Evolutionary conservation across 495 filamentous ascomycete species (phyloP), one percentile per base, ranked within the genome.

Genomic region (Penicillium bovifimosum): DNA sequence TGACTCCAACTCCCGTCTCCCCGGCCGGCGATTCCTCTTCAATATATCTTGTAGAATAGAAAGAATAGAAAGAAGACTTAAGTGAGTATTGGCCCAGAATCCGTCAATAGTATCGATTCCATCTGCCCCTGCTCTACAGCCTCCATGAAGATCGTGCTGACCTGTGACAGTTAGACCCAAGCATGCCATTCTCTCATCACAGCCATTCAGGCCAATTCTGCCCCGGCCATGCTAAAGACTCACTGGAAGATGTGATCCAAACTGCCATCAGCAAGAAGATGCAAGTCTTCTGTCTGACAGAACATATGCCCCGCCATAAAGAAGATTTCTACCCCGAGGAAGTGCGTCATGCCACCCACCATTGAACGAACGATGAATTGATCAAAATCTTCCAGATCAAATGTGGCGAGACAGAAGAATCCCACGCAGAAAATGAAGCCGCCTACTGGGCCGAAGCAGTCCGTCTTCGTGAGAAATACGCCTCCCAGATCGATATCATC

Each of bases 121-220:
- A 42, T 42, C 14, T 3, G 24, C 28, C 14, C 14, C 46, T 5
- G 16, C 35, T 20, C 3, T 5, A n/a, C 24, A 5, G 13, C 5
- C 10, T 16, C 29, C 34, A 34, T 13, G 44, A 34, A 38, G 39
- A 34, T 32, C 6, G 9, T 9, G 14, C 53, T 60, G 34, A 60
- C 40, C 20, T 43, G 14, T 24, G 29, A 1, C 39, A 56, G 35
- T 32, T 40, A 58, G 28, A 41, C 20, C 36, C 26, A 32, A 55
- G 35, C 31, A 98, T 98, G 93, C 91, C 93, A 9, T 95, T 93
- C 76, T 91, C 93, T n/a, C 93, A 96, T 72, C 95, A 98, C 72
- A 93, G 88, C 66, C 93, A 98, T 76, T 96, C 91, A 41, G 95
- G 93, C 44, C 88, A 97, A 70, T 97, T 97, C 79, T 98, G 95